Conservation (phyloP, 306 rosid species). For the cucumber (Cucumis sativus) region DNA sequence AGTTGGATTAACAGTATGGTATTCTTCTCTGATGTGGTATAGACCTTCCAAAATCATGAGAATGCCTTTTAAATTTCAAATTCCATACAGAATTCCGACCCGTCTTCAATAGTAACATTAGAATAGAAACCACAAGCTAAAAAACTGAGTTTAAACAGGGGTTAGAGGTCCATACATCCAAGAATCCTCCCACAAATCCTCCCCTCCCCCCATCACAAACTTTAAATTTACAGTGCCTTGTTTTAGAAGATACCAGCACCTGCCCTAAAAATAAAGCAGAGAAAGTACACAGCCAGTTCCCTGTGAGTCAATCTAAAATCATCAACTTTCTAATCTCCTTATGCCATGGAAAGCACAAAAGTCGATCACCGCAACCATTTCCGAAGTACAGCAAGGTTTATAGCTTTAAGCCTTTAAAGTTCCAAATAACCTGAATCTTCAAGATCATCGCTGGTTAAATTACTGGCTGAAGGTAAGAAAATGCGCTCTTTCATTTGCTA, state of each 20-base stretch:
- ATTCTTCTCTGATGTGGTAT: background rate
- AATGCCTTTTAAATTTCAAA: background rate
- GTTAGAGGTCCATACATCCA: background rate
- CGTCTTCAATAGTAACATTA: background rate
- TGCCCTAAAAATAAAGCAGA: too few relatives aligned
- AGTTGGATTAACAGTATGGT: background rate
- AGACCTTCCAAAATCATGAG: background rate
- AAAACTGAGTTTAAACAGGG: background rate
- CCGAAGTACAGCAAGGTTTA: too few relatives aligned
- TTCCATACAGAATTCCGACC: background rate
- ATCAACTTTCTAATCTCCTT: too few relatives aligned
- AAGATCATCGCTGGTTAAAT: background rate
- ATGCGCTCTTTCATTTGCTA: background rate
- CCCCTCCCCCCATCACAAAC: background rate
- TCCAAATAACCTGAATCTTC: background rate
- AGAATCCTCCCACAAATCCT: background rate
- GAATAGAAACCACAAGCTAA: background rate
- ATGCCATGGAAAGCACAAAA: too few relatives aligned
- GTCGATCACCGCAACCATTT: too few relatives aligned
- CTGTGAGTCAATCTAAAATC: too few relatives aligned
- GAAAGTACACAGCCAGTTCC: too few relatives aligned
- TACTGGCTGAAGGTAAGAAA: background rate
- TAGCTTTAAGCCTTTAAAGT: too few relatives aligned
- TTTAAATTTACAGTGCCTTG: too few relatives aligned
- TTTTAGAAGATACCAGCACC: too few relatives aligned